Percentiles rank a stretch among this genome's conserved stretches.
Evolutionary conservation across 371 early-diverging fungal genomes (phyloP).

Genomic region (Catenaria anguillulae): DNA sequence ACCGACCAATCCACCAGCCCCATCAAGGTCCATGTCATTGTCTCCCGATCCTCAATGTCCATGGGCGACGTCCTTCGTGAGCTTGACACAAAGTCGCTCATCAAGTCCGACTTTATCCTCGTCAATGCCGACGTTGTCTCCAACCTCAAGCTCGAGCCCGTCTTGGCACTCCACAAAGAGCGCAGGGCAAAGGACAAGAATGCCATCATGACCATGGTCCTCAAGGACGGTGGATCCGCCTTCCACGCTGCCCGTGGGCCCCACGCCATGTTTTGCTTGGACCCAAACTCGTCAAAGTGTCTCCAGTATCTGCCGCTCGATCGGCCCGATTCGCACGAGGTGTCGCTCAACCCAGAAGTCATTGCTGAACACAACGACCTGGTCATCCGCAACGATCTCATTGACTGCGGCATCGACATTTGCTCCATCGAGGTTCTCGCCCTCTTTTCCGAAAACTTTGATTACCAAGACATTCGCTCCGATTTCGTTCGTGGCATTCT

Average conservation of each 20-base stretch:
- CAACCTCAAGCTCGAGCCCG: slow-evolving; percentile 62
- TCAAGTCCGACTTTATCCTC: slow-evolving; percentile 78
- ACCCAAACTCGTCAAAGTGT: slow-evolving; percentile 48
- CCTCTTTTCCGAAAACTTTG: slow-evolving; percentile 90
- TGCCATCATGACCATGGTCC: slow-evolving; percentile 88
- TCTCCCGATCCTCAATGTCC: slow-evolving; percentile 59
- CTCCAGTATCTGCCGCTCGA: slow-evolving; percentile 62
- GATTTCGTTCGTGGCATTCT: slow-evolving; percentile 87
- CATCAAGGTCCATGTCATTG: slow-evolving; percentile 55
- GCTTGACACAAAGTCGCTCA: slow-evolving; percentile 62
- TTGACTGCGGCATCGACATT: slow-evolving; percentile 85
- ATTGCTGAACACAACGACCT: slow-evolving; percentile 44
- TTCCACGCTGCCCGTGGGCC: slow-evolving; percentile 33
- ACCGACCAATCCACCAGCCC: no score
- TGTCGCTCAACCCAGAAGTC: slow-evolving; percentile 18
- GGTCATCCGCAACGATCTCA: slow-evolving; percentile 68
- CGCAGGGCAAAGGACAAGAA: slow-evolving; percentile 53
- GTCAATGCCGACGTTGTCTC: slow-evolving; percentile 80
- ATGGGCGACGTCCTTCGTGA: slow-evolving; percentile 89
- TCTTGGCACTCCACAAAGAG: slow-evolving; percentile 56
- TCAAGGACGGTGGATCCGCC: slow-evolving; percentile 44
- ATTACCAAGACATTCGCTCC: slow-evolving; percentile 76
- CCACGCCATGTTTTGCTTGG: slow-evolving; percentile 67
- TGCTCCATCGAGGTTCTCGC: slow-evolving; percentile 89
- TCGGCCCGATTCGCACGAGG: slow-evolving; percentile 32